Conservation (phyloP, 306 rosid species). For the Acmispon strigosus region DNA sequence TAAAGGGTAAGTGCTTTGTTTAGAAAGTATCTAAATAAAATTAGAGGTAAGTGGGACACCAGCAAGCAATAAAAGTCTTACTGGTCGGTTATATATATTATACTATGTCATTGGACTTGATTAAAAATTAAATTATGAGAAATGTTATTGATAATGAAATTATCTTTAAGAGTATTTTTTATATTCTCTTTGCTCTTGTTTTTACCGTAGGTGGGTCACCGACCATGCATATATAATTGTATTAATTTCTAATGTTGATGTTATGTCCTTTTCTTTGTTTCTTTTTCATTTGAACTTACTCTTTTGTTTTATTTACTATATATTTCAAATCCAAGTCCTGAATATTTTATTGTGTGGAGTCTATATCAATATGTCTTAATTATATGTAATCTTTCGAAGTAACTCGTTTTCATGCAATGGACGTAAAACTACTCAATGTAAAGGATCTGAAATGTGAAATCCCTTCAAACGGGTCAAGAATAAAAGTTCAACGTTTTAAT, state of each 20-base stretch:
- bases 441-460: neutral
- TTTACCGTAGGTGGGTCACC: conserved; percentile 27
- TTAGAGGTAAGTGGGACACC: too few species aligned
- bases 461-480: neutral
- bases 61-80: too few species aligned
- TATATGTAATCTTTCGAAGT: neutral
- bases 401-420: neutral
- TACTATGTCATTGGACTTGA: too few species aligned
- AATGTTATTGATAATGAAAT: too few species aligned
- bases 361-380: neutral
- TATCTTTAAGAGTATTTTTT: too few species aligned
- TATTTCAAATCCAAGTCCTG: neutral
- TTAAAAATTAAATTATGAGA: too few species aligned
- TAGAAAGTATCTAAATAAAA: too few species aligned
- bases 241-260: conserved; percentile 10
- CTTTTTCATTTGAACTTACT: neutral
- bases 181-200: too few species aligned
- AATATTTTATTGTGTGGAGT: neutral
- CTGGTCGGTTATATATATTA: too few species aligned
- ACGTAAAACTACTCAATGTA: neutral
- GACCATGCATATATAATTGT: conserved; percentile 12
- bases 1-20: too few species aligned
- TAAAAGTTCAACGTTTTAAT: too few species aligned
- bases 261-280: conserved; percentile 8
- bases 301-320: neutral